Evolutionary conservation across 306 rosid species (phyloP), one percentile per base, ranked within the genome.

Genomic region (Gastrolobium villosum): DNA sequence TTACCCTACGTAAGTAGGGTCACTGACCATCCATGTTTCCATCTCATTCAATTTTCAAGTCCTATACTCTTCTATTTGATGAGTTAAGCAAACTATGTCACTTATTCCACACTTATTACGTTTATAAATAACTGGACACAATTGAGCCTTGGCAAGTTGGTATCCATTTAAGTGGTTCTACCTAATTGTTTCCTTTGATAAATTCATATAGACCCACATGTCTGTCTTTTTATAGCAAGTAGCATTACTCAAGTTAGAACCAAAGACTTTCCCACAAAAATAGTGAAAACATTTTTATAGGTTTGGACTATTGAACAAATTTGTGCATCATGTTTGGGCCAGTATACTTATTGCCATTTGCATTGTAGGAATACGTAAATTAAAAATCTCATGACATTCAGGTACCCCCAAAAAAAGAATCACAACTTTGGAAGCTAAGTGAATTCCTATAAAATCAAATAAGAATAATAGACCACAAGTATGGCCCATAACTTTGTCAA

Each of bases 31-130:
- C 26, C 46, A 52, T 4, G 30, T 5, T 10, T 49, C 10, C n/a
- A 6, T 34, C 15, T 48, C 59, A 68, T 67, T 66, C 71, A 28
- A 65, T 65, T 65, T 65, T 26, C 3, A 28, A 28, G 32, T 41
- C 10, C 13, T 8, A 2, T 49, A 32, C 52, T 34, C 14, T 11
- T n/a, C 7, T 46, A 1, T 13, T 35, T 1, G 36, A 10, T 10
- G 6, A 67, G 28, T 28, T 20, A 26, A 41, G 26, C 26, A 20
- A 20, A 20, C 26, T 20, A 9, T 3, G 5, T 13, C 45, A 5
- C 28, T 20, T 20, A 20, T 34, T 61, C 26, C 28, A 61, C 44
- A 35, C 11, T 61, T 11, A 60, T 36, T 36, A 30, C 15, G 6
- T 30, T 57, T 10, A n/a, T 63, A 63, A 20, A 20, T 20, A 20